A percentile compares a stretch with the other conserved stretches of the same genome.
Conservation (phyloP, 2,329 filamentous ascomycete species). For the Balansia obtecta region DNA sequence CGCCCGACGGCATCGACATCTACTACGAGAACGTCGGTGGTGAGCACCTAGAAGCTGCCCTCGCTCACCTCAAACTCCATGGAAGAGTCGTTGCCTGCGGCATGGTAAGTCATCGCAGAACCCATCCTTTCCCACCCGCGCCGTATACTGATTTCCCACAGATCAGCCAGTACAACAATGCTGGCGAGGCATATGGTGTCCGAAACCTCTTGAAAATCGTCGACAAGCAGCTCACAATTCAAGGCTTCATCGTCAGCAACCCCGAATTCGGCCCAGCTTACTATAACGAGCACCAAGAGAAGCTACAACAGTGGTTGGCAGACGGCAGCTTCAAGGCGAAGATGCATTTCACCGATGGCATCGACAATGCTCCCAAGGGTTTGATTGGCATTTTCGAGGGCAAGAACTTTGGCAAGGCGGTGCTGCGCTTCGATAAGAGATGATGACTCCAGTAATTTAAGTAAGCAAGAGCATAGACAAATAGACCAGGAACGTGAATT, state of each 20-base stretch:
- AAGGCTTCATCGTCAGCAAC: conserved; percentile 64
- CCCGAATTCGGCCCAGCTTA: conserved; percentile 55
- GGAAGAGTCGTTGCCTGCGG: conserved; percentile 55
- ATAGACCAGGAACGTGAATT: not conserved
- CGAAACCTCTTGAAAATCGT: conserved; percentile 54
- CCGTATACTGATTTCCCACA: conserved; percentile 1
- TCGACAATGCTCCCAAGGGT: conserved; percentile 66
- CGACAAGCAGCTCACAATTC: conserved; percentile 55
- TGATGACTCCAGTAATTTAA: not conserved
- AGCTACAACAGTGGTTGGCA: conserved; percentile 61
- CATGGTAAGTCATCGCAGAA: conserved; percentile 32
- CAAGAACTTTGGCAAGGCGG: conserved; percentile 77
- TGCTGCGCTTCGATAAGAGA: conserved; percentile 29
- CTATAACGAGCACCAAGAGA: conserved; percentile 59
- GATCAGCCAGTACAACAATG: conserved; percentile 64
- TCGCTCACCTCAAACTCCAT: conserved; percentile 38
- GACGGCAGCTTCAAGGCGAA: conserved; percentile 65
- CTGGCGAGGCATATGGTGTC: conserved; percentile 41
- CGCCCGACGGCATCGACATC: conserved; percentile 65
- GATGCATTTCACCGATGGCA: conserved; percentile 57
- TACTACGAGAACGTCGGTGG: conserved; percentile 44
- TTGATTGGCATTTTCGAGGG: conserved; percentile 65
- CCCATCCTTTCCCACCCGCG: too few species aligned
- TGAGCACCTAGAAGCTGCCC: conserved; percentile 35
- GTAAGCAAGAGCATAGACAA: not conserved